Conservation (phyloP, 202 grass and related monocot genomes). For the Panicum hallii region DNA sequence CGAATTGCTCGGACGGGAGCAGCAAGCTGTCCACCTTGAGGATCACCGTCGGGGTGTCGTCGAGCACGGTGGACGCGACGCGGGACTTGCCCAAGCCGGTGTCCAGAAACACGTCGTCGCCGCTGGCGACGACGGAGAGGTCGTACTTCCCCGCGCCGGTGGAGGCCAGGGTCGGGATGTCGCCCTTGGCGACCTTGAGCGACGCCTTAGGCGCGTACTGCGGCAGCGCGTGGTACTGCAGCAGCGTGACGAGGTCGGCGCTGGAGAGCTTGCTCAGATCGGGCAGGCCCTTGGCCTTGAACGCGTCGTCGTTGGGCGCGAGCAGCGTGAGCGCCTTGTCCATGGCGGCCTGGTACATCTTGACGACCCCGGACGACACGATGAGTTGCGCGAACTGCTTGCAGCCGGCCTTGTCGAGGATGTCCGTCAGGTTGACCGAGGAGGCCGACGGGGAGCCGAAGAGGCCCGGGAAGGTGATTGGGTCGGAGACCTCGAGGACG, state of each 20-base stretch:
- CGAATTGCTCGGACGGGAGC: constrained; percentile 73
- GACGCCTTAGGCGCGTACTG: constrained; percentile 87
- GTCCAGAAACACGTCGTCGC: constrained; percentile 85
- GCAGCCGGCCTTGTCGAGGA: constrained; percentile 97
- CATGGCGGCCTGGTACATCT: constrained; percentile 88
- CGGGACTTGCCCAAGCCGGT: constrained; percentile 86
- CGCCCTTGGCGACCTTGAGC: constrained; percentile 73
- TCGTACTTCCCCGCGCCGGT: constrained; percentile 75
- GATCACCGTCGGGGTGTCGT: constrained; percentile 72
- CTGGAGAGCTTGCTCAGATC: constrained; percentile 76
- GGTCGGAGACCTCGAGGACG: constrained; percentile 83
- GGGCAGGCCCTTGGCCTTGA: constrained; percentile 73
- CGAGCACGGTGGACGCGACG: constrained; percentile 82
- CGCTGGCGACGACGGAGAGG: constrained; percentile 71
- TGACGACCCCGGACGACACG: constrained; percentile 77
- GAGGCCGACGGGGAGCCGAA: constrained; percentile 62
- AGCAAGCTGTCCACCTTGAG: constrained; percentile 83
- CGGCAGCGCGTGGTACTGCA: constrained; percentile 96
- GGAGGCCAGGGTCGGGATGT: constrained; percentile 74
- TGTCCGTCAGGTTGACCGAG: constrained; percentile 74
- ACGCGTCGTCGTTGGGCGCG: constrained; percentile 93
- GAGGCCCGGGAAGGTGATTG: constrained; percentile 87
- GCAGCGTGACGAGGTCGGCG: constrained; percentile 80
- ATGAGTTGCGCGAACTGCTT: constrained; percentile 85
- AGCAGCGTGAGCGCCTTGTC: constrained; percentile 89